Conservation (phyloP, 78 protist genomes). For the Tieghemostelium lacteum region DNA sequence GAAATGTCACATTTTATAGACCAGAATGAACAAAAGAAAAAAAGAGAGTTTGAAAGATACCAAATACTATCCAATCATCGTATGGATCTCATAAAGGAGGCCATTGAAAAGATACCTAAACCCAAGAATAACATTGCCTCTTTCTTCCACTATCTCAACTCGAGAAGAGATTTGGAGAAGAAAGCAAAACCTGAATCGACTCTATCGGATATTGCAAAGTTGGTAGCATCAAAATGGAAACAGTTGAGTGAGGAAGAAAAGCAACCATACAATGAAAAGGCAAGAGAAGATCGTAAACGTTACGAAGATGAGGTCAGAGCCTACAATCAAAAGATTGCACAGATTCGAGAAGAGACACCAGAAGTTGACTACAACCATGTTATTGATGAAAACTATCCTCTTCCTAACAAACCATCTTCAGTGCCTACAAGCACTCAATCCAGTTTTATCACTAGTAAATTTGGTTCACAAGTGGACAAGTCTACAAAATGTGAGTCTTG, state of each 20-base stretch:
- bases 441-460: background rate
- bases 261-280: conserved; percentile 5
- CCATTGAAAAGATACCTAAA: conserved; percentile 7
- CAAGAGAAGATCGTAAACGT: conserved; percentile 28
- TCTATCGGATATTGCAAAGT: conserved; percentile 18
- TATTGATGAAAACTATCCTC: background rate
- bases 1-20: background rate
- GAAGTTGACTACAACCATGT: conserved; percentile 10
- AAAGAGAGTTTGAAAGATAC: background rate
- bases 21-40: conserved; percentile 18
- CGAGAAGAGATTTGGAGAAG: conserved; percentile 35
- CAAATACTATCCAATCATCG: background rate
- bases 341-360: background rate
- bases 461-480: background rate
- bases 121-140: conserved; percentile 27
- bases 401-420: background rate
- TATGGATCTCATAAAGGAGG: conserved; percentile 15
- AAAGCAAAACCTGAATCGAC: conserved; percentile 14
- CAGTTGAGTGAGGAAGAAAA: conserved; percentile 26
- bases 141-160: conserved; percentile 60
- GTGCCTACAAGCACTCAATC: background rate
- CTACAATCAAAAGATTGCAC: conserved; percentile 9
- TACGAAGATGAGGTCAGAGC: conserved; percentile 13
- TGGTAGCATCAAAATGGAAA: conserved; percentile 44
- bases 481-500: conserved; percentile 24